Evolutionary conservation across 352 stramenopile genomes (phyloP).

Genomic region (Thraustochytrium aureum): DNA sequence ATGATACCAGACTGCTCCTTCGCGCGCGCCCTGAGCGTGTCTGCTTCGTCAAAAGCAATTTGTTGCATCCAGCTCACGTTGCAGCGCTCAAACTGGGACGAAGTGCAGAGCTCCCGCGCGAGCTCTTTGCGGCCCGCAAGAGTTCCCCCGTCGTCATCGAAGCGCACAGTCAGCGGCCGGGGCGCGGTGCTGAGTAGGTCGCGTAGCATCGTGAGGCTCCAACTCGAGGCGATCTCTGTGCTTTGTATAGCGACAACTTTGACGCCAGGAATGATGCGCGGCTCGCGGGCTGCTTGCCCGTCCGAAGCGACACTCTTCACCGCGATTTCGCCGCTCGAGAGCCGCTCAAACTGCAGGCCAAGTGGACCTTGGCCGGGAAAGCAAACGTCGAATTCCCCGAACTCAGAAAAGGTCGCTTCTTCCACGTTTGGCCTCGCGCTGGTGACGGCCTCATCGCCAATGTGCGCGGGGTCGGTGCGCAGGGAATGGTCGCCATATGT

Average conservation of each 20-base stretch:
- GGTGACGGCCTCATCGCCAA: neutral
- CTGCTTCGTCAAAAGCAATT: constrained; percentile 27
- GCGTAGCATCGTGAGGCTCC: constrained; percentile 5
- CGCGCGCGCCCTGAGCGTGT: constrained; percentile 17
- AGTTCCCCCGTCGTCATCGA: neutral
- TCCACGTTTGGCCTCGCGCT: neutral
- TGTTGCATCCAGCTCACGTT: constrained; percentile 48
- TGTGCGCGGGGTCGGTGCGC: constrained; percentile 18
- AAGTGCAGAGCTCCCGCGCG: neutral
- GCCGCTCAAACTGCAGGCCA: constrained; percentile 24
- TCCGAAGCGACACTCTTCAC: constrained; percentile 6
- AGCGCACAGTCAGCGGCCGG: neutral
- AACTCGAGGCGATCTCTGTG: neutral
- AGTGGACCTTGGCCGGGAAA: constrained; percentile 11
- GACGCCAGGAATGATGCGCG: constrained; percentile 2
- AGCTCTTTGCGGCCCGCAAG: neutral
- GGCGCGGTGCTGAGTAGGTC: constrained; percentile 41
- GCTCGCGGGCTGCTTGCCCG: neutral
- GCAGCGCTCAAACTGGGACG: neutral
- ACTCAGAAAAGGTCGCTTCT: neutral
- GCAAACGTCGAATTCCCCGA: constrained; percentile 20
- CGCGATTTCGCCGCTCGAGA: neutral
- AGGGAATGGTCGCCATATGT: constrained; percentile 26
- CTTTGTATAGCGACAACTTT: neutral
- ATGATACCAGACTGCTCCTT: neutral